phyloP scores from a whole-genome alignment of 2,329 filamentous ascomycete species.

The Aureobasidium sp. region DNA sequence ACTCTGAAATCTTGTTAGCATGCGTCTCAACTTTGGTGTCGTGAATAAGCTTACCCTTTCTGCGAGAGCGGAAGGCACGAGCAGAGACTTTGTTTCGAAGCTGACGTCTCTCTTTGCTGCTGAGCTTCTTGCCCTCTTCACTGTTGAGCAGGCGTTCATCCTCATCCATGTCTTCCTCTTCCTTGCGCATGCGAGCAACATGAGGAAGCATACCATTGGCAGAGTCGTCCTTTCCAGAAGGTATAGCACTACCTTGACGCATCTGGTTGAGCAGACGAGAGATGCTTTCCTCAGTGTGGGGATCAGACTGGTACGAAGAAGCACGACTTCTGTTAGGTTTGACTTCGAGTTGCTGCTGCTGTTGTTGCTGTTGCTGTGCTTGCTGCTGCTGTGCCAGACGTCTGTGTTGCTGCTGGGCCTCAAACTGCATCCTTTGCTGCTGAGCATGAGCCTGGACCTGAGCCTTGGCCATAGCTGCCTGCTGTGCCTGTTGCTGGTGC shows the following conservation, averaged over 20 bases:
- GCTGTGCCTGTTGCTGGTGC: constrained; percentile 79
- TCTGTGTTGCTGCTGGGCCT: constrained; percentile 24
- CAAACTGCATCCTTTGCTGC: constrained; percentile 39
- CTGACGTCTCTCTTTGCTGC: constrained; percentile 92
- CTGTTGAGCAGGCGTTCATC: constrained; percentile 91
- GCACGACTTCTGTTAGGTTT: constrained; percentile 33
- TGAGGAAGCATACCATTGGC: constrained; percentile 50
- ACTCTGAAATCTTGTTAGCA: constrained; percentile 66
- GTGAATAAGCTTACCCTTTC: constrained; percentile 68
- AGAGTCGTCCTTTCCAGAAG: constrained; percentile 42
- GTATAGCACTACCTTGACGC: constrained; percentile 62
- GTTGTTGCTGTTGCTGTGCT: constrained; percentile 25
- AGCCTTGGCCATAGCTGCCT: constrained; percentile 52
- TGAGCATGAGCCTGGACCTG: constrained; percentile 29
- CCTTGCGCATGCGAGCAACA: constrained; percentile 73
- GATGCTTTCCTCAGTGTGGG: constrained; percentile 74
- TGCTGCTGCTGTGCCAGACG: constrained; percentile 29
- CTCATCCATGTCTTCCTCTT: constrained; percentile 98
- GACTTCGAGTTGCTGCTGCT: constrained; percentile 33
- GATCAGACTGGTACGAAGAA: constrained; percentile 37
- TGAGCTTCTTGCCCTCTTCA: constrained; percentile 98
- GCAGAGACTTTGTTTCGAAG: constrained; percentile 99
- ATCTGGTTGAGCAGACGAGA: constrained; percentile 88
- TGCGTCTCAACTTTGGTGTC: not conserved
- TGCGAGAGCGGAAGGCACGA: constrained; percentile 91